Conservation (phyloP, 31 red algal genomes). For the Porphyra umbilicalis region DNA sequence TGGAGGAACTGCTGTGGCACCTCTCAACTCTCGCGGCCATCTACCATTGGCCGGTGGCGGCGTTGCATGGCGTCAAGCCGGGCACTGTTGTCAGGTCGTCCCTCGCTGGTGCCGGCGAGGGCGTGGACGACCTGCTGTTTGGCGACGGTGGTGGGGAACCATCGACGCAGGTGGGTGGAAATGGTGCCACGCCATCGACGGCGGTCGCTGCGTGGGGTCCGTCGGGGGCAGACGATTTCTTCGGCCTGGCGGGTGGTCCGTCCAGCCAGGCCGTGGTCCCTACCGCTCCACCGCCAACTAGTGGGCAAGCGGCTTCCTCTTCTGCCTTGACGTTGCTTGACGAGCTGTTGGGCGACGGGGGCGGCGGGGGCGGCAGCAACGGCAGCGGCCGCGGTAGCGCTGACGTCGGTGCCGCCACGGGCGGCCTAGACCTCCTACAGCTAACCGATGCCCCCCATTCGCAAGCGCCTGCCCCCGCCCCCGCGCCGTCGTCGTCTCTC, state of each 20-base stretch:
- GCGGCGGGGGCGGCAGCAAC: no score
- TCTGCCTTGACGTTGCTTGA: neutral
- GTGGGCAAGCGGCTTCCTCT: neutral
- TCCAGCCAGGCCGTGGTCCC: neutral
- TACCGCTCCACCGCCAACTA: neutral
- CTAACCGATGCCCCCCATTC: neutral
- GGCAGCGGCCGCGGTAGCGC: neutral
- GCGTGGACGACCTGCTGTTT: conserved; percentile 22
- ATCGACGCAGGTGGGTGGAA: no score
- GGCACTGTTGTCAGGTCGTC: conserved; percentile 4
- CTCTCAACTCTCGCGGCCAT: conserved; percentile 52
- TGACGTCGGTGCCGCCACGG: neutral
- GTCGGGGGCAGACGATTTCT: neutral
- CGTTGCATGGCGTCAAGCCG: conserved; percentile 14
- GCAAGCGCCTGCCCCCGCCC: neutral
- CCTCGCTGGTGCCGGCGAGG: conserved; percentile 11
- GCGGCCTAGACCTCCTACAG: neutral
- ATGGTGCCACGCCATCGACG: neutral
- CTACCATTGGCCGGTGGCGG: conserved; percentile 38
- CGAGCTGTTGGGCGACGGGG: neutral
- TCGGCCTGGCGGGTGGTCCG: neutral
- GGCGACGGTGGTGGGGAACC: conserved; percentile 11
- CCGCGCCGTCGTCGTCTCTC: neutral
- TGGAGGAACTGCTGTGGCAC: conserved; percentile 33
- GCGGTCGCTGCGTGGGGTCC: neutral